Evolutionary conservation across 2,329 filamentous ascomycete genomes (phyloP).

Genomic region (Tolypocladium amazonense): DNA sequence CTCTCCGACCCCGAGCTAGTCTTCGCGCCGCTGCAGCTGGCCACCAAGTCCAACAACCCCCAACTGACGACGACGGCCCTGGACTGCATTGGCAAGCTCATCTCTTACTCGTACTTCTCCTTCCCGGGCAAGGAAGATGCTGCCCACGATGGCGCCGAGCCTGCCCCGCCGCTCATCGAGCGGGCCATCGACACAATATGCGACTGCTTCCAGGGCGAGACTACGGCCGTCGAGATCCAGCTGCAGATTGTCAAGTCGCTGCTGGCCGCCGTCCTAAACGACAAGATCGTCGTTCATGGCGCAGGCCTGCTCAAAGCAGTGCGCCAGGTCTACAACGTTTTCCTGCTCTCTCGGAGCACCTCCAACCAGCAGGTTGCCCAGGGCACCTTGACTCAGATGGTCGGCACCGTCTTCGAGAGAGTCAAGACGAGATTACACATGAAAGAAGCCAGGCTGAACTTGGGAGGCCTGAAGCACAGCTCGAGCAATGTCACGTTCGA

Average conservation of each 20-base stretch:
- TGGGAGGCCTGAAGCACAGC: slow-evolving; percentile 40
- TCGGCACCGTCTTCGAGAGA: slow-evolving; percentile 92
- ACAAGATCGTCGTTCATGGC: slow-evolving; percentile 97
- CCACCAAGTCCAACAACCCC: slow-evolving; percentile 76
- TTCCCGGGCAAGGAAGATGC: slow-evolving; percentile 42
- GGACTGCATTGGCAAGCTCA: slow-evolving; percentile 97
- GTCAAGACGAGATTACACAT: slow-evolving; percentile 78
- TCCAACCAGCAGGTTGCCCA: slow-evolving; percentile 96
- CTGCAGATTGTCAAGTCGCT: slow-evolving; percentile 97
- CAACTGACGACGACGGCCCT: slow-evolving; percentile 81
- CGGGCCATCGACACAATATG: slow-evolving; percentile 98
- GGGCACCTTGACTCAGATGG: slow-evolving; percentile 95
- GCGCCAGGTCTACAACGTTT: slow-evolving; percentile 97
- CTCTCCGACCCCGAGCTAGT: slow-evolving; percentile 84
- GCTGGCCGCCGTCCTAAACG: slow-evolving; percentile 88
- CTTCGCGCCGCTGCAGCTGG: slow-evolving; percentile 82
- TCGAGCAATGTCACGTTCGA: slow-evolving; percentile 43
- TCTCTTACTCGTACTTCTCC: slow-evolving; percentile 97
- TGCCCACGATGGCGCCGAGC: slow-evolving; percentile 28
- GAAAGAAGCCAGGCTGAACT: slow-evolving; percentile 66
- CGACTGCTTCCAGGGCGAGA: slow-evolving; percentile 96
- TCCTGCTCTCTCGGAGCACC: slow-evolving; percentile 85
- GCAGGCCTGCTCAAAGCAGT: slow-evolving; percentile 93
- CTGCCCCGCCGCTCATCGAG: slow-evolving; percentile 71
- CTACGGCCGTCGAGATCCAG: slow-evolving; percentile 83